Evolutionary conservation across 441 rosid species (phyloP), one percentile per base, ranked within the genome.

Genomic region (Gossypium lobatum): DNA sequence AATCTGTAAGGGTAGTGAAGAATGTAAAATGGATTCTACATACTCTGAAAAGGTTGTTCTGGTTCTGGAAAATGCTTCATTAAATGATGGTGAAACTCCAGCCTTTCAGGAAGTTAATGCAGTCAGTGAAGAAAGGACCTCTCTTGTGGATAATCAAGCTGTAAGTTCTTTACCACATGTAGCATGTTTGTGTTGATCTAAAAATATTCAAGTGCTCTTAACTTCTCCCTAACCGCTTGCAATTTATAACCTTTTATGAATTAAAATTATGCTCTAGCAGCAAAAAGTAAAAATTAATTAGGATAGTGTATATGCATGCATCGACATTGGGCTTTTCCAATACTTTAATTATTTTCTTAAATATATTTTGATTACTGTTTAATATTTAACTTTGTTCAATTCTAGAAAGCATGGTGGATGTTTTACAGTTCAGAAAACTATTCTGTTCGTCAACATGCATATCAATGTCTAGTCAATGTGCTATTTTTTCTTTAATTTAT

Each of bases 81-180:
- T 78, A 45, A 54, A 69, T 76, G 79, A 77, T 50, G 84, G 78
- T 64, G 84, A 80, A 71, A 71, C 62, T 77, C 57, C 83, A 39
- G 54, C 73, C 28, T 68, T 70, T 79, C 82, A 71, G 69, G 85
- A 83, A 77, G 79, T 73, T 78, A 81, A 82, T 71, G 78, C 79
- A 78, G 65, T 50, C 74, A 85, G 85, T 80, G 78, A 57, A 59
- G 93, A 78, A 70, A 72, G 74, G 68, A 54, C 81, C 74, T 64
- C 70, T 78, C 52, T 77, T 72, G 45, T 18, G 26, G 83, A 76
- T 79, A 78, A 83, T 79, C 75, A 39, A 73, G 77, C 65, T 71
- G 98, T 92, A 88, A 88, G 96, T 85, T 58, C 2, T 31, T 58
- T 50, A 77, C 46, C 46, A 23, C 50, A 45, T 53, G 34, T 37